Evolutionary conservation across 163 green algal species (phyloP), one percentile per base, ranked within the genome.

Genomic region (Scenedesmus sp.): DNA sequence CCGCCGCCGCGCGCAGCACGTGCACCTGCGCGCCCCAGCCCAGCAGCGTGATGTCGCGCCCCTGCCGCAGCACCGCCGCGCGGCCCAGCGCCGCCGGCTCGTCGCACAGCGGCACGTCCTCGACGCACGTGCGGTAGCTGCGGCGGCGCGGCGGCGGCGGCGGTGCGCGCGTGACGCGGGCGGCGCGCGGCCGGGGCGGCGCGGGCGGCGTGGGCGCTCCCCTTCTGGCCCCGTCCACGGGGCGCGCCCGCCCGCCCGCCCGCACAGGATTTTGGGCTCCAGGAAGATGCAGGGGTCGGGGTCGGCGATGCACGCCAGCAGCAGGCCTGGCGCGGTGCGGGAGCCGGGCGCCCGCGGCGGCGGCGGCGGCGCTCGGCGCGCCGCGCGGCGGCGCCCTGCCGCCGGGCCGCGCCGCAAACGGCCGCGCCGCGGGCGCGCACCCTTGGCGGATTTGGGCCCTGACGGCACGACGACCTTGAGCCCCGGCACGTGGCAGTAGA

Each of bases 261-360:
- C 87, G 89, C 77, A 97, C 87, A 96, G 79, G 84, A 97, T 96
- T 82, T 98, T 98, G 15, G 95, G 91, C 78, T 98, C 95, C 14
- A 98, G 93, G 81, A 98, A 98, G 0, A 98, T 70, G 7, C 93
- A 89, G 2, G 95, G 95, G 89, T 98, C 89, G 20, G 86, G 88
- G 28, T 94, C 87, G 0, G 86, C 76, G 28, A 97, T 96, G 66
- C 84, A 85, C 0, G 93, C 75, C 69, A 98, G 87, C 62, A 98
- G 88, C 66, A 98, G 82, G 13, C 94, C 69, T 77, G 69, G 7
- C 7, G 7, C 6, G 39, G 53, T 58, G 26, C n/a, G n/a, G n/a
- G n/a, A n/a, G n/a, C n/a, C n/a, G n/a, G 53, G 29, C 53, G 34
- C 65, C 24, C 2, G 31, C 1, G 42, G 36, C 26, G 22, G 47